phyloP scores from a whole-genome alignment of 2,329 filamentous ascomycete species.

The Colletotrichum lupini region DNA sequence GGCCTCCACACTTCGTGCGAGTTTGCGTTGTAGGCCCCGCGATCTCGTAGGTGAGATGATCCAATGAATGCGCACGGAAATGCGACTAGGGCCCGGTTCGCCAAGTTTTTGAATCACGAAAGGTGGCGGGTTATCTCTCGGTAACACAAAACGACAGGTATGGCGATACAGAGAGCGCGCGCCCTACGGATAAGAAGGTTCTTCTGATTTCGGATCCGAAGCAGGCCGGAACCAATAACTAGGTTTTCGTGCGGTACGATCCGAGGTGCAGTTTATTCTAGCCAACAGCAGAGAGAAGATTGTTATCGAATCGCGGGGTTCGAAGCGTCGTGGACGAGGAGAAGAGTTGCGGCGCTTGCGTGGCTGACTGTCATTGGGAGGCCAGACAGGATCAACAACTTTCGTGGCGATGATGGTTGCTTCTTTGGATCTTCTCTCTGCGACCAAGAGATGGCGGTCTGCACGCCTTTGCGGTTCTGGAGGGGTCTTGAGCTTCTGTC shows the following conservation, averaged over 20 bases:
- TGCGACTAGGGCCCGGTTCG: background rate
- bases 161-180: too few relatives aligned
- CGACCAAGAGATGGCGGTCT: conserved; percentile 17
- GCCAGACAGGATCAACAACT: background rate
- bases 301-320: conserved; percentile 59
- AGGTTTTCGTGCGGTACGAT: background rate
- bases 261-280: background rate
- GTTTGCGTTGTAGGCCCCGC: conserved; percentile 3
- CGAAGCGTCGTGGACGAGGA: background rate
- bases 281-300: conserved; percentile 8
- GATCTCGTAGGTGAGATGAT: conserved; percentile 4
- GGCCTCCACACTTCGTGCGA: background rate
- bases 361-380: conserved; percentile 27
- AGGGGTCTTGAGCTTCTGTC: background rate
- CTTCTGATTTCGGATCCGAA: background rate
- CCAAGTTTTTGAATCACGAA: background rate
- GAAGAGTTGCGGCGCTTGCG: conserved; percentile 16
- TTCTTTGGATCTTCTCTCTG: background rate
- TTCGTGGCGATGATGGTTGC: background rate
- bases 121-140: background rate
- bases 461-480: background rate
- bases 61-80: conserved; percentile 8
- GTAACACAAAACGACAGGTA: background rate
- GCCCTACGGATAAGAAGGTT: background rate
- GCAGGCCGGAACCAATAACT: background rate